These are phyloP conservation scores for Ogataea pignaliae DNA, from an alignment of 805 yeast genomes.

Conservation along the genomic window DNA sequence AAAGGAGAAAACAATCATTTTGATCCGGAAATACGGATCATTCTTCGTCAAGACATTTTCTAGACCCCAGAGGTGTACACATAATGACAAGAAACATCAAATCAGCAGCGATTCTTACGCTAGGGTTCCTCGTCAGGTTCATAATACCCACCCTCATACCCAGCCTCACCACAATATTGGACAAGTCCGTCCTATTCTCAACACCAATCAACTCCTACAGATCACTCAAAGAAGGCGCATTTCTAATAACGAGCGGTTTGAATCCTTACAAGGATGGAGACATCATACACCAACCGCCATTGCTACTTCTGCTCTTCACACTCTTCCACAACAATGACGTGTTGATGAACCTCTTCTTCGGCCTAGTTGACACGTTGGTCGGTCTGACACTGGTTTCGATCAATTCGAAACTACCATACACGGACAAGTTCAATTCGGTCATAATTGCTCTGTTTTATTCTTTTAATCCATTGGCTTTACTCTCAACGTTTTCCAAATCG, in stretches of 20 bases:
- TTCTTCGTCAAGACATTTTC: too few species aligned
- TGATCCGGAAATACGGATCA: too few species aligned
- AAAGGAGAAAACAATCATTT: too few species aligned
- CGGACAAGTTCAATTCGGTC: conserved; percentile 14
- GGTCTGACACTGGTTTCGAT: conserved; percentile 50
- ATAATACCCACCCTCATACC: conserved; percentile 28
- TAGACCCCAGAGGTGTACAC: too few species aligned
- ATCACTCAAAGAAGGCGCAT: conserved; percentile 63
- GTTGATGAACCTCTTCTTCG: conserved; percentile 40
- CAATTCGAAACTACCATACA: conserved; percentile 35
- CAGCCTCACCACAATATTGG: conserved; percentile 31
- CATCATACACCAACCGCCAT: conserved; percentile 80
- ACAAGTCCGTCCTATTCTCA: conserved; percentile 56
- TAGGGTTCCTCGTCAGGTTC: conserved; percentile 25
- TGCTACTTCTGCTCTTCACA: conserved; percentile 52
- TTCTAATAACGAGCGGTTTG: conserved; percentile 49
- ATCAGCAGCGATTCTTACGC: background rate
- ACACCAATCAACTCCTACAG: conserved; percentile 73
- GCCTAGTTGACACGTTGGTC: conserved; percentile 54
- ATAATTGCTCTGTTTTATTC: conserved; percentile 49
- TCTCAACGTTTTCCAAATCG: conserved; percentile 66
- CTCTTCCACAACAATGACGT: conserved; percentile 27
- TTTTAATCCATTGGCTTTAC: conserved; percentile 74
- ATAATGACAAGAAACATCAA: conserved; percentile 3
- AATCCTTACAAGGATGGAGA: conserved; percentile 75